phyloP scores from a whole-genome alignment of 257 asterid species.

The Gentiana dahurica region DNA sequence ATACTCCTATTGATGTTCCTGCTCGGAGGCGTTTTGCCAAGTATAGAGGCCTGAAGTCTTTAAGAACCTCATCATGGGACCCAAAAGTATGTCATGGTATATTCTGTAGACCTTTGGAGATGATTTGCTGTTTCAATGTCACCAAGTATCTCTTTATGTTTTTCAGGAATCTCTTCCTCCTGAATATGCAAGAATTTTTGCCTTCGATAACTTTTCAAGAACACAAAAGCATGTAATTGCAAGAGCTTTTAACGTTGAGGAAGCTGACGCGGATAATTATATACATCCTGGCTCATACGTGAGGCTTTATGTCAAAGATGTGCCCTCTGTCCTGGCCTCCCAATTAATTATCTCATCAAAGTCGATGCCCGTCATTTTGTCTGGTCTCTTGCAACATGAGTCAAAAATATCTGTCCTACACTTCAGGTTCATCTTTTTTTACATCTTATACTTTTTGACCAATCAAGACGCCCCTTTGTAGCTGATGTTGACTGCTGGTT shows the following conservation, averaged over 20 bases:
- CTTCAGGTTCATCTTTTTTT: conserved; percentile 54
- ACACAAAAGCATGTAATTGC: conserved; percentile 82
- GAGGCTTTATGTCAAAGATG: conserved; percentile 60
- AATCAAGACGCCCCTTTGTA: background rate
- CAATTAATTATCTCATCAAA: conserved; percentile 34
- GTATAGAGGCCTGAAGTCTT: conserved; percentile 87
- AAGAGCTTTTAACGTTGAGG: conserved; percentile 58
- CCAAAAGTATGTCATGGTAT: conserved; percentile 58
- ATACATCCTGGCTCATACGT: conserved; percentile 59
- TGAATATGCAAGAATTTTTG: conserved; percentile 83
- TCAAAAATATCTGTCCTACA: conserved; percentile 91
- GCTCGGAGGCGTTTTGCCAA: conserved; percentile 95
- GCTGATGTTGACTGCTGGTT: background rate
- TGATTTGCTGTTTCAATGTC: conserved; percentile 1
- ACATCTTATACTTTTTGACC: background rate
- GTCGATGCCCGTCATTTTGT: conserved; percentile 51
- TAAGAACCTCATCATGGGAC: conserved; percentile 99
- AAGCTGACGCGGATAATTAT: conserved; percentile 35
- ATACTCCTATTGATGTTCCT: conserved; percentile 74
- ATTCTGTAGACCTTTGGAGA: background rate
- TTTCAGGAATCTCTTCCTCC: conserved; percentile 91
- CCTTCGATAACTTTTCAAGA: conserved; percentile 72
- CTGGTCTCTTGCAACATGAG: conserved; percentile 89
- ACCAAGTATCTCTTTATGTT: conserved; percentile 13
- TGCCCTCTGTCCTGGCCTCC: conserved; percentile 46